Conservation (phyloP, 2,329 filamentous ascomycete genomes). For the Curvularia sp. region DNA sequence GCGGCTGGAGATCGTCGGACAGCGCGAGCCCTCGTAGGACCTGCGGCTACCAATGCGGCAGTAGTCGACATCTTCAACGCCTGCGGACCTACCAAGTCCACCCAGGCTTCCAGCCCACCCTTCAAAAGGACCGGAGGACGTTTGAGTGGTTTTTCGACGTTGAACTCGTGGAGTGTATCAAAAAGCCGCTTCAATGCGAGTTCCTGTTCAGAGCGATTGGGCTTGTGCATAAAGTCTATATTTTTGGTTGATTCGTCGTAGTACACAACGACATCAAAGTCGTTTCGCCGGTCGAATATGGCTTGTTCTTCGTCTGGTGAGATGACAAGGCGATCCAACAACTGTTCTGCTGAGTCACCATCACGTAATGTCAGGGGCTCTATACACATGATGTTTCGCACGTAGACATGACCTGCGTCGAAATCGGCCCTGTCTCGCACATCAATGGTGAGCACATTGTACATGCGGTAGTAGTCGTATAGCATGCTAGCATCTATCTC, state of each 20-base stretch:
- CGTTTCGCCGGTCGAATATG: conserved; percentile 74
- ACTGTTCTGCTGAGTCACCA: conserved; percentile 69
- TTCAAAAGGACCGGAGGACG: conserved; percentile 77
- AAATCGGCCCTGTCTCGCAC: conserved; percentile 80
- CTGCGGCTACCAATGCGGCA: conserved; percentile 58
- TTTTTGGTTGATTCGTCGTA: conserved; percentile 77
- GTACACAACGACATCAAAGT: conserved; percentile 87
- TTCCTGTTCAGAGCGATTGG: conserved; percentile 53
- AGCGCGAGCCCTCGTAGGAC: conserved; percentile 56
- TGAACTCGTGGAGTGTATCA: conserved; percentile 83
- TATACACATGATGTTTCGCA: conserved; percentile 84
- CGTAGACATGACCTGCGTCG: conserved; percentile 87
- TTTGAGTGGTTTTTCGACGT: conserved; percentile 76
- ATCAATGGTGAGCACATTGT: conserved; percentile 81
- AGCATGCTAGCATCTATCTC: conserved; percentile 75
- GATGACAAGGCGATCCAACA: conserved; percentile 73
- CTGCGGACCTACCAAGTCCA: conserved; percentile 76
- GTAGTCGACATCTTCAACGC: conserved; percentile 67
- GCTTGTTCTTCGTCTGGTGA: conserved; percentile 76
- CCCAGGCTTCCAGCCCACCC: conserved; percentile 88
- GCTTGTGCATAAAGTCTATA: conserved; percentile 62
- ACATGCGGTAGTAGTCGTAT: conserved; percentile 71
- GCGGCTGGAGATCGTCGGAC: conserved; percentile 62
- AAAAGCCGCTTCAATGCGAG: conserved; percentile 73
- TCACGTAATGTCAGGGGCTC: conserved; percentile 80